Conservation (phyloP, 768 basidiomycete genomes). For the Mycena metata region DNA sequence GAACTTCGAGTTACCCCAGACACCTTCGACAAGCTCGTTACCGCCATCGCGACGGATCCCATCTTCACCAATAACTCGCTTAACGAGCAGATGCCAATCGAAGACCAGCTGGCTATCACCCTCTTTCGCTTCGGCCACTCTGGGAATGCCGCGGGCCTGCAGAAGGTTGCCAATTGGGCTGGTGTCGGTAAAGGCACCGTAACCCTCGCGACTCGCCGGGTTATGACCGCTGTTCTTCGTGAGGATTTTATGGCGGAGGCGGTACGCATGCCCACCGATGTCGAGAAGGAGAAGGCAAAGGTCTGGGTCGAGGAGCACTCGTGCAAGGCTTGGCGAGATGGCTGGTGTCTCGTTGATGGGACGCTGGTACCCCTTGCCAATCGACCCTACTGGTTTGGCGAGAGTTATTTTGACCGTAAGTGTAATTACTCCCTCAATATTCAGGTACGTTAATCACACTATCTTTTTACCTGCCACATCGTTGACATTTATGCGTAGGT, state of each 20-base stretch:
- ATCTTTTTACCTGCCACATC: neutral
- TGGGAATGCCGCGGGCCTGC: slow-evolving; percentile 52
- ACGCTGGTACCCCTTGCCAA: slow-evolving; percentile 51
- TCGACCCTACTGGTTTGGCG: slow-evolving; percentile 49
- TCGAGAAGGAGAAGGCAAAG: slow-evolving; percentile 51
- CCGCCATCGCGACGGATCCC: slow-evolving; percentile 37
- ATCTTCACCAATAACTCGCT: slow-evolving; percentile 47
- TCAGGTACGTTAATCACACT: slow-evolving; percentile 36
- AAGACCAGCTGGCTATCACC: slow-evolving; percentile 52
- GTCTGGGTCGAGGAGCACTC: slow-evolving; percentile 51
- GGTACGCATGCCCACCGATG: slow-evolving; percentile 48
- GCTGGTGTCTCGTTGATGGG: slow-evolving; percentile 56
- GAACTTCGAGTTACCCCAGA: slow-evolving; percentile 46
- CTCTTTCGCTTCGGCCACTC: slow-evolving; percentile 56
- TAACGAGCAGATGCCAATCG: slow-evolving; percentile 43
- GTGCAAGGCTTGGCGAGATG: slow-evolving; percentile 51
- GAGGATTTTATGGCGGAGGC: slow-evolving; percentile 41
- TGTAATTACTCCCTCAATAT: slow-evolving; percentile 47
- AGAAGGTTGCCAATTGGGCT: slow-evolving; percentile 52
- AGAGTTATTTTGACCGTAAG: slow-evolving; percentile 50
- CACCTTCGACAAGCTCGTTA: slow-evolving; percentile 52
- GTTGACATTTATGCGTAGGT: slow-evolving; percentile 16
- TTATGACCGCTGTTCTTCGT: slow-evolving; percentile 49
- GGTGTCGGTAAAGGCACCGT: slow-evolving; percentile 52
- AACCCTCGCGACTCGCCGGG: slow-evolving; percentile 40